Evolutionary conservation across 2,329 filamentous ascomycete species (phyloP), one percentile per base, ranked within the genome.

Genomic region (Huntiella bhutanensis): DNA sequence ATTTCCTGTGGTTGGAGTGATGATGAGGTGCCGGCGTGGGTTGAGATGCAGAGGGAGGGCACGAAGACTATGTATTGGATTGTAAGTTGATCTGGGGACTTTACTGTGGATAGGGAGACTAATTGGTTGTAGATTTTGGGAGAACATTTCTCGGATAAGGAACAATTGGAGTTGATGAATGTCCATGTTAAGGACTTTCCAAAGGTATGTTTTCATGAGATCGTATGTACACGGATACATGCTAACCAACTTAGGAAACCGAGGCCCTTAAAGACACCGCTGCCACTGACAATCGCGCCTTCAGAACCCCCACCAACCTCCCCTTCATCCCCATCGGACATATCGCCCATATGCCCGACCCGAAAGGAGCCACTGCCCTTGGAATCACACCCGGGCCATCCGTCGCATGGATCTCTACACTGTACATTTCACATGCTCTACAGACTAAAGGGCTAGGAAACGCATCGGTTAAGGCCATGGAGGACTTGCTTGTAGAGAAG

Each of bases 1-100:
- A 52, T 67, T 10, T 61, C 62, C 3, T 70, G 66, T 50, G 64
- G 64, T 12, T 70, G 66, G 66, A 57, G 61, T 36, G 46, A 53
- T 10, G 57, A 65, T 3, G 52, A 58, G 22, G 60, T 69, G 11
- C 54, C 53, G 11, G 50, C 52, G 40, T 66, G 61, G 60, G 57
- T 54, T 45, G 53, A 56, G 13, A 57, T 54, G 42, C 58, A 60
- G 35, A 54, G 56, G 19, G 53, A 52, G 33, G 64, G 62, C 3
- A 54, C 54, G 1, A 65, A 60, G 52, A 53, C 57, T 17, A 54
- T 64, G 17, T 66, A 63, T 51, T 67, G 63, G 63, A 55, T 61
- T 51, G 63, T 64, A 47, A 54, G 62, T 43, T 43, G 5, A 13
- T 28, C 11, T 42, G 5, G 19, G n/a, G 5, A 33, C 22, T 32